phyloP scores from a whole-genome alignment of 306 rosid species.

The Cucurbita pepo region DNA sequence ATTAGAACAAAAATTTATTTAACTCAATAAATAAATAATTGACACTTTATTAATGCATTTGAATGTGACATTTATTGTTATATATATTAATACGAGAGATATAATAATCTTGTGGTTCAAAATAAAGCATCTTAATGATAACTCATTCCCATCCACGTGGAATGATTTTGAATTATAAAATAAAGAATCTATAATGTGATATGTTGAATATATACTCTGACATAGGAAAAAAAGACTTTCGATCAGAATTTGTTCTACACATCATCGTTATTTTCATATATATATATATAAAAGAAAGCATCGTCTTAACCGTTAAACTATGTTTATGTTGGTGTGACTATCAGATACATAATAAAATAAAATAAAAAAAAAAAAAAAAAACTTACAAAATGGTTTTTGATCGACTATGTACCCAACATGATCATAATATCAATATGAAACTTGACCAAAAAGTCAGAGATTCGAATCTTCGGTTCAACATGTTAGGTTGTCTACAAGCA shows the following conservation, averaged over 20 bases:
- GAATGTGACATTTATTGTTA: no score
- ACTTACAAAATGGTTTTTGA: no score
- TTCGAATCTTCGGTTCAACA: no score
- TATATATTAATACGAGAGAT: neutral
- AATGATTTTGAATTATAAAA: neutral
- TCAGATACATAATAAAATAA: neutral
- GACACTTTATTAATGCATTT: no score
- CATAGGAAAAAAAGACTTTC: no score
- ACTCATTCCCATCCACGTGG: neutral
- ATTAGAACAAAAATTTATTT: no score
- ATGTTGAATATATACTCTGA: no score
- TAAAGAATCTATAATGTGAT: neutral
- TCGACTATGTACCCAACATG: neutral
- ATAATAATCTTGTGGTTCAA: neutral
- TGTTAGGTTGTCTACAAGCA: neutral
- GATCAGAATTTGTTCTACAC: neutral
- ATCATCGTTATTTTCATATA: no score
- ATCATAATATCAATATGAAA: no score
- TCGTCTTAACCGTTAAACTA: neutral
- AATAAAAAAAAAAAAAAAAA: no score
- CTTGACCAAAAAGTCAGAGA: no score
- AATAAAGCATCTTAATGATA: neutral
- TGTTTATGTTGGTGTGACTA: neutral
- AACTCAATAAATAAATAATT: no score
- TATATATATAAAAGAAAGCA: neutral